phyloP scores from a whole-genome alignment of 2,329 filamentous ascomycete genomes.

The Byssochlamys sp. region DNA sequence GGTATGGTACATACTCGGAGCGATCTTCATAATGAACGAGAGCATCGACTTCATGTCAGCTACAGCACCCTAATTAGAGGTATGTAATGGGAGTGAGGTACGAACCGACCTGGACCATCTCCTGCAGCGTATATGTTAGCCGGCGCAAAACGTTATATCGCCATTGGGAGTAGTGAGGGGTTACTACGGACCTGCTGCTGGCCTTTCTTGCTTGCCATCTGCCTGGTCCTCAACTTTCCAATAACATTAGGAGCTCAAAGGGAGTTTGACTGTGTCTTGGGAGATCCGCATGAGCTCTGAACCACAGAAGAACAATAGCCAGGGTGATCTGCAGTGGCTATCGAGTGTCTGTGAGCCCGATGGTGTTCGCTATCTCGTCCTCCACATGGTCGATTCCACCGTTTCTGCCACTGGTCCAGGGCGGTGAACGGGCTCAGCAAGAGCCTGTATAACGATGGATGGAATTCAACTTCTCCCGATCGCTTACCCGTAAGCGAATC shows the following conservation, averaged over 20 bases:
- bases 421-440: neutral
- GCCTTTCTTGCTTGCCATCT: constrained; percentile 45
- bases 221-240: constrained; percentile 5
- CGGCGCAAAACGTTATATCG: neutral
- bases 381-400: neutral
- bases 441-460: neutral
- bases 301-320: neutral
- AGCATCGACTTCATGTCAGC: constrained; percentile 14
- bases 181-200: constrained; percentile 56
- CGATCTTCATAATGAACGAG: constrained; percentile 22
- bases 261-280: neutral
- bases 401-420: neutral
- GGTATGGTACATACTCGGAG: constrained; percentile 25
- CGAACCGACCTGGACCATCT: constrained; percentile 99
- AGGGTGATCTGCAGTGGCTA: neutral
- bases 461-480: neutral
- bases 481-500: neutral
- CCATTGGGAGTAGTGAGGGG: neutral
- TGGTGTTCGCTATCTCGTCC: neutral
- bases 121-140: constrained; percentile 44
- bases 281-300: neutral
- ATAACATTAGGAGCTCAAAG: neutral
- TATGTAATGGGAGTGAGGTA: constrained; percentile 27
- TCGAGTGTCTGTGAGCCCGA: neutral
- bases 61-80: constrained; percentile 7